These are phyloP conservation scores for Pulveroboletus sp. DNA, from an alignment of 768 basidiomycete species.

Conservation along the genomic window DNA sequence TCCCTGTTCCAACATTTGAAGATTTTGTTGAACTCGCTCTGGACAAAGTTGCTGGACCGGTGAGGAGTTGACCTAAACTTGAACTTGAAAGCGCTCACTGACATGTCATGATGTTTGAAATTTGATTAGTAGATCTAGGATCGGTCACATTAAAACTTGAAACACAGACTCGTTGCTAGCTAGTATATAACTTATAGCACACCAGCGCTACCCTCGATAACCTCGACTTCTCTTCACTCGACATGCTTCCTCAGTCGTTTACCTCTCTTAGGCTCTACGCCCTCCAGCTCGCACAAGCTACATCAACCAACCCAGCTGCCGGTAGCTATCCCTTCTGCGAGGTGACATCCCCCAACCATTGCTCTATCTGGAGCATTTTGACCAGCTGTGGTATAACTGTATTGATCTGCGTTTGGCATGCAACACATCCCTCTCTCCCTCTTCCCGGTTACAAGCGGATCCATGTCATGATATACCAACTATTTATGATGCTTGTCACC, in stretches of 20 bases:
- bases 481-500: background rate
- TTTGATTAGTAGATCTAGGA: too few species aligned
- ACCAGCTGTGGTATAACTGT: background rate
- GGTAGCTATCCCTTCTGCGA: background rate
- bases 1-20: too few species aligned
- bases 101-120: too few species aligned
- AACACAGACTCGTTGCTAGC: too few species aligned
- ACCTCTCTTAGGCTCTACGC: background rate
- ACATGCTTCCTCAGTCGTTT: background rate
- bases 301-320: background rate
- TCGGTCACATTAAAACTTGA: too few species aligned
- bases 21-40: too few species aligned
- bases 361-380: background rate
- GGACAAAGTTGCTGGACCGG: too few species aligned
- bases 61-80: too few species aligned
- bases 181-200: too few species aligned
- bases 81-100: too few species aligned
- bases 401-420: background rate
- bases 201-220: too few species aligned
- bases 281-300: background rate
- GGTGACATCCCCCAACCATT: background rate
- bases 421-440: background rate
- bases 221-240: too few species aligned
- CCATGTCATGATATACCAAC: background rate
- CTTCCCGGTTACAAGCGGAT: background rate